Evolutionary conservation across 164 flowering plant species (phyloP), one percentile per base, ranked within the genome.

Genomic region (Cinnamomum micranthum): DNA sequence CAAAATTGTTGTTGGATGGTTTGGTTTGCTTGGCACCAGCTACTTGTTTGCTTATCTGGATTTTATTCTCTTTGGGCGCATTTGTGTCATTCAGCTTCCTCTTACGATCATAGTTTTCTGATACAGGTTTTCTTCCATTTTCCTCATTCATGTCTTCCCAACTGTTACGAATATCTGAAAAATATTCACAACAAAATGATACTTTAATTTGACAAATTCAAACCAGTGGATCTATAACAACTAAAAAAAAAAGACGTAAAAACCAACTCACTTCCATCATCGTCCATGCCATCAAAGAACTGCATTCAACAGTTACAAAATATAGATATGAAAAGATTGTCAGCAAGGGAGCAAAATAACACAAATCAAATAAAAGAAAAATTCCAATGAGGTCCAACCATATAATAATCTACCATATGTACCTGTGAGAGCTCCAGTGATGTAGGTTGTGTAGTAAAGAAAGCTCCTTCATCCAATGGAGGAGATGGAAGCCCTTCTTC

Each of bases 241-340:
- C 33, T 14, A 12, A 64, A 31, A 72, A 50, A 50, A 69, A 69
- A 68, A 65, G 73, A 20, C 70, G 66, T 52, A 2, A 25, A 60
- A 73, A 31, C 70, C 24, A 51, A 91, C 99, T 92, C 86, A 95
- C 99, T 92, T 95, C 92, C 96, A 84, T 89, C 90, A 81, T 92
- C 98, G 82, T 95, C 98, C 92, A 95, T 87, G 73, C 92, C 97
- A 60, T 95, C 98, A 74, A 93, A 95, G 86, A 95, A 90, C 98
- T 95, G 50, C 63, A 35, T 24, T 25, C 50, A 52, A 41, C 58
- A 13, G 15, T 11, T 27, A 20, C 35, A 58, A 51, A 6, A 68
- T 4, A 11, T 75, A 11, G 63, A 62, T 19, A 66, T 3, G 35
- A 72, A 62, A 31, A 33, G 60, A 62, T 52, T 1, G 12, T 58